Evolutionary conservation across 345 rosid species (phyloP), one percentile per base, ranked within the genome.

Genomic region (Arabis alpina): DNA sequence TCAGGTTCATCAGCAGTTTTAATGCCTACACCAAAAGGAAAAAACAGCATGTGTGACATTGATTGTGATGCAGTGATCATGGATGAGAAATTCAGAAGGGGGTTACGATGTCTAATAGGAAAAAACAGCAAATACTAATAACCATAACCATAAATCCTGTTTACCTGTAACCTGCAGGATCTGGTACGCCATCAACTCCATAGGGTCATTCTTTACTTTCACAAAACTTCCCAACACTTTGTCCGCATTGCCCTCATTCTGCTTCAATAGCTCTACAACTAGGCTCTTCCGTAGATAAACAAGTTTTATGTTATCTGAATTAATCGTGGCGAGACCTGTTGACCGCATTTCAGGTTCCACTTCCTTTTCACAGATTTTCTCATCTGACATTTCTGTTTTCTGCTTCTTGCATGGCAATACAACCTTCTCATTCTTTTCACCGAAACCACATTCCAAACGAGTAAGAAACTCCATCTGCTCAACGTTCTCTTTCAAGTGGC

Each of bases 201-300:
- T 72, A 56, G 80, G 57, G 42, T 63, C 79, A 60, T 64, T 74
- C 77, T 72, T 86, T 32, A 86, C 82, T 79, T 80, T 84, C 76
- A 86, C 84, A 76, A 84, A 86, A 75, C 84, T 71, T 68, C 87
- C 88, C 43, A 82, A 66, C 36, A 84, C 77, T 71, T 86, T 84
- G n/a, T 49, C 72, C 55, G 50, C 81, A 53, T 78, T 76, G 8
- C 52, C 60, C 19, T 74, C 80, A 4, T 59, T 49, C 42, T 82
- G 80, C 65, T 73, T 76, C 56, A 45, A 13, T 15, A 86, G 42
- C 73, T 77, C 78, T 67, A 68, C 45, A 44, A 84, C 62, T 41
- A 86, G 76, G 81, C 85, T 74, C 68, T 54, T 86, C 58, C 85
- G 79, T 40, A 86, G 67, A 80, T 86, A 84, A 60, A 84, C 80